These are phyloP conservation scores for Neocatenulostroma microsporum DNA, from an alignment of 2,329 filamentous ascomycete species.

Conservation along the genomic window DNA sequence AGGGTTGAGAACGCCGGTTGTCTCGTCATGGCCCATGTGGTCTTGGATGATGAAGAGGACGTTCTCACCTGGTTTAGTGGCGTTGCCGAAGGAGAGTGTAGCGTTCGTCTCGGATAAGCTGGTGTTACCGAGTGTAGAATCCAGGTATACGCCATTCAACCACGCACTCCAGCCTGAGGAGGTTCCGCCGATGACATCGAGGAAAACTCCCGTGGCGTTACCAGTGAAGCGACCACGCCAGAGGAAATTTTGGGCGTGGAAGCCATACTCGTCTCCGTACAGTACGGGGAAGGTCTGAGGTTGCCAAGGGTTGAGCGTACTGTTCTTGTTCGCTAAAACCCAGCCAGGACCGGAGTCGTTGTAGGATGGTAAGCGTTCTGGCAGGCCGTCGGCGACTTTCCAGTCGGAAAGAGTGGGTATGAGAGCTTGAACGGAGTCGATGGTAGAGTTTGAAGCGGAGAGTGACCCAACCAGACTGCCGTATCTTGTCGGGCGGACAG, in stretches of 20 bases:
- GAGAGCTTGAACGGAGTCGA: constrained; percentile 15
- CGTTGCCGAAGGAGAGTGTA: constrained; percentile 46
- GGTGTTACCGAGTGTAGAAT: constrained; percentile 48
- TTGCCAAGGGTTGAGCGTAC: constrained; percentile 32
- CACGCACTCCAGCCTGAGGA: constrained; percentile 53
- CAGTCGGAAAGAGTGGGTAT: constrained; percentile 40
- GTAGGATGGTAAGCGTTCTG: constrained; percentile 41
- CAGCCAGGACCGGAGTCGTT: constrained; percentile 38
- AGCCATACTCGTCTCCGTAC: constrained; percentile 37
- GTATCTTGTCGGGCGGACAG: constrained; percentile 27
- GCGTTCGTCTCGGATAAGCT: constrained; percentile 32
- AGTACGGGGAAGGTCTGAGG: constrained; percentile 34
- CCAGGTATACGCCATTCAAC: constrained; percentile 51
- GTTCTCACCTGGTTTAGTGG: constrained; percentile 37
- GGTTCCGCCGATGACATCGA: constrained; percentile 47
- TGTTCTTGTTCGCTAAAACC: constrained; percentile 32
- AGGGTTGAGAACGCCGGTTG: constrained; percentile 40
- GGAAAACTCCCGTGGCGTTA: constrained; percentile 36
- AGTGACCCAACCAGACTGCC: constrained; percentile 31
- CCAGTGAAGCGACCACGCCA: constrained; percentile 37
- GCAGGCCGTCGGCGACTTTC: constrained; percentile 44
- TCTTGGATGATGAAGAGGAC: constrained; percentile 52
- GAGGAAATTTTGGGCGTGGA: constrained; percentile 35
- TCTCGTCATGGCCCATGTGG: constrained; percentile 53
- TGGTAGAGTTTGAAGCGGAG: constrained; percentile 15